Evolutionary conservation across 1,284 basidiomycete genomes (phyloP).

Genomic region (Tremellales sp.): DNA sequence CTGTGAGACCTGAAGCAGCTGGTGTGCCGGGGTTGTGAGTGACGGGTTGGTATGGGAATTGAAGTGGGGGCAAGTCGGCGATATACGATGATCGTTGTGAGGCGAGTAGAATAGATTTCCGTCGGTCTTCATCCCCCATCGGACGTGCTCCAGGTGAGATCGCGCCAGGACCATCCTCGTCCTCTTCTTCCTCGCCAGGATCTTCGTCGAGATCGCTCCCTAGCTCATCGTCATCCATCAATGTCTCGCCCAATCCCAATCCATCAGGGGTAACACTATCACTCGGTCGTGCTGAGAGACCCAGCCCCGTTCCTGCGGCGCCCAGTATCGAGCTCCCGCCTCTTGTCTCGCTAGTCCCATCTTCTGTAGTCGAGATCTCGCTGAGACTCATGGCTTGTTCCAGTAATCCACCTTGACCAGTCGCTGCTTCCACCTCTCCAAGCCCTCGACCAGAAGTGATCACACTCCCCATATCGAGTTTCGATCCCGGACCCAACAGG

Average conservation of each 20-base stretch:
- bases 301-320: conserved; percentile 45
- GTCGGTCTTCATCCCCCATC: conserved; percentile 1
- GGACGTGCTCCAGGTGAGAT: too few relatives aligned
- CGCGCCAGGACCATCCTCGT: too few relatives aligned
- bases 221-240: conserved; percentile 8
- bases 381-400: conserved; percentile 22
- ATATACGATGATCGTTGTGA: neutral
- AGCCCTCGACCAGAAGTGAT: conserved; percentile 24
- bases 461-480: conserved; percentile 16
- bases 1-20: conserved; percentile 31
- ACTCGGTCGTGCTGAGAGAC: conserved; percentile 9
- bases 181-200: conserved; percentile 39
- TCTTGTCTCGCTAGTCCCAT: conserved; percentile 1
- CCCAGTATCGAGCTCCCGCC: conserved; percentile 48
- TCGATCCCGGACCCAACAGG: conserved; percentile 6
- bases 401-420: conserved; percentile 10
- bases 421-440: too few relatives aligned
- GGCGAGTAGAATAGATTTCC: neutral
- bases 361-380: conserved; percentile 13
- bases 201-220: conserved; percentile 22
- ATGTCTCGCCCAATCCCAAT: conserved; percentile 52
- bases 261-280: conserved; percentile 46
- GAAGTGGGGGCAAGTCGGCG: conserved; percentile 22
- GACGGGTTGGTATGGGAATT: conserved; percentile 5
- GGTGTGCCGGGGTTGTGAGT: too few relatives aligned